Evolutionary conservation across 345 rosid genomes (phyloP).

Genomic region (Viola odorata): DNA sequence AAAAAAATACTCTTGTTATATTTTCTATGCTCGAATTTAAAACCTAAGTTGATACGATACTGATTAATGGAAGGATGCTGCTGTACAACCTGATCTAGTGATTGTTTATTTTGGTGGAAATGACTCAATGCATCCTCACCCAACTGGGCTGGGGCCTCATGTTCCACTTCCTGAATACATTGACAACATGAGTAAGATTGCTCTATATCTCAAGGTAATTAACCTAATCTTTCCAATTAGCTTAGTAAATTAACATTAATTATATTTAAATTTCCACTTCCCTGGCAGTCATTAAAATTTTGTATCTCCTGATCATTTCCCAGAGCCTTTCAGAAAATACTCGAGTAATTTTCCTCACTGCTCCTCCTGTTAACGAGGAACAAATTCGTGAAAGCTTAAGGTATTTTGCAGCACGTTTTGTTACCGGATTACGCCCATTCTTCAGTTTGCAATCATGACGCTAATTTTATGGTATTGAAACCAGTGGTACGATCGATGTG

Average conservation of each 20-base stretch:
- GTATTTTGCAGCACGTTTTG: not conserved
- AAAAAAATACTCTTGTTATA: too few relatives aligned
- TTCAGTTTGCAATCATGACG: not conserved
- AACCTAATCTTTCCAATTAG: not conserved
- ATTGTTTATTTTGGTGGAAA: constrained; percentile 24
- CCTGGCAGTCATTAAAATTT: not conserved
- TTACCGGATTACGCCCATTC: not conserved
- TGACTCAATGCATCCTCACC: constrained; percentile 16
- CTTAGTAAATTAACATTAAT: too few relatives aligned
- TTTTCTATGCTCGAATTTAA: not conserved
- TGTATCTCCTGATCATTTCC: not conserved
- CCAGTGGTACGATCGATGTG: not conserved
- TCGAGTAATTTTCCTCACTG: constrained; percentile 18
- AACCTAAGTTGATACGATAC: too few relatives aligned
- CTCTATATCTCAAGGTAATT: constrained; percentile 17
- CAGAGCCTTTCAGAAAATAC: constrained; percentile 23
- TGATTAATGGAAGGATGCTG: constrained; percentile 11
- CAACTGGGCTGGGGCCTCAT: constrained; percentile 22
- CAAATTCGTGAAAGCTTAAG: constrained; percentile 3
- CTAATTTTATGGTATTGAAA: not conserved
- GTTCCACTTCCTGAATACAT: constrained; percentile 22
- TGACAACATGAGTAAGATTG: constrained; percentile 20
- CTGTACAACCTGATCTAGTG: constrained; percentile 17
- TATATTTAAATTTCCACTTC: too few relatives aligned
- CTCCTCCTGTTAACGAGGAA: constrained; percentile 20